phyloP scores from a whole-genome alignment of 768 basidiomycete species.

The Hypholoma sublateritium region DNA sequence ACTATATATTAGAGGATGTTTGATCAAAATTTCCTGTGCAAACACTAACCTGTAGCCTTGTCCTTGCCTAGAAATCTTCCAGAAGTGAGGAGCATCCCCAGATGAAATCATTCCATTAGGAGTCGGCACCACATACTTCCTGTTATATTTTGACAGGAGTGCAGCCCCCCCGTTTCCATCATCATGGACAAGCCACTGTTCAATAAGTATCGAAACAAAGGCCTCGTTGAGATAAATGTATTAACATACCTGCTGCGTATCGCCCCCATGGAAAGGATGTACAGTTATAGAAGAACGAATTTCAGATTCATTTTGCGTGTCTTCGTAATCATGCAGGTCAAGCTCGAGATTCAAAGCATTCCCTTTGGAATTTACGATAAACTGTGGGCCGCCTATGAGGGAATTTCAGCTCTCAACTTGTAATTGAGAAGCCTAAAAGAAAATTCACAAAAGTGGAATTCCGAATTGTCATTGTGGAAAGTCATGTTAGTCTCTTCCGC shows the following conservation, averaged over 20 bases:
- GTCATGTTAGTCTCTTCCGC: neutral
- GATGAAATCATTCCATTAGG: neutral
- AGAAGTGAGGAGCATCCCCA: neutral
- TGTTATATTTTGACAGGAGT: slow-evolving; percentile 5
- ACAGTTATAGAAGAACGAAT: neutral
- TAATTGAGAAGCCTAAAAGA: neutral
- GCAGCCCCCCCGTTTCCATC: slow-evolving; percentile 6
- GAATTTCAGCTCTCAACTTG: neutral
- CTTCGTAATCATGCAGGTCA: neutral
- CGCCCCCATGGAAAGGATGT: neutral
- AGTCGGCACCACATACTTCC: neutral
- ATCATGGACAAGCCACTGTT: slow-evolving; percentile 7
- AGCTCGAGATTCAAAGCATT: neutral
- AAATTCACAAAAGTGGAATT: neutral
- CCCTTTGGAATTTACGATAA: neutral
- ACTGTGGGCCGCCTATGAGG: neutral
- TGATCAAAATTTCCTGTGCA: too few relatives aligned
- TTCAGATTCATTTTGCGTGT: neutral
- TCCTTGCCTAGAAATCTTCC: neutral
- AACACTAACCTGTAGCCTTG: too few relatives aligned
- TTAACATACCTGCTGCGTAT: neutral
- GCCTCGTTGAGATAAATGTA: neutral
- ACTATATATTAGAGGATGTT: too few relatives aligned
- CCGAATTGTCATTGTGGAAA: neutral
- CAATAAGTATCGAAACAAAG: neutral